These are phyloP conservation scores for Penicillium diatomitis DNA, from an alignment of 495 filamentous ascomycete genomes.

Conservation along the genomic window DNA sequence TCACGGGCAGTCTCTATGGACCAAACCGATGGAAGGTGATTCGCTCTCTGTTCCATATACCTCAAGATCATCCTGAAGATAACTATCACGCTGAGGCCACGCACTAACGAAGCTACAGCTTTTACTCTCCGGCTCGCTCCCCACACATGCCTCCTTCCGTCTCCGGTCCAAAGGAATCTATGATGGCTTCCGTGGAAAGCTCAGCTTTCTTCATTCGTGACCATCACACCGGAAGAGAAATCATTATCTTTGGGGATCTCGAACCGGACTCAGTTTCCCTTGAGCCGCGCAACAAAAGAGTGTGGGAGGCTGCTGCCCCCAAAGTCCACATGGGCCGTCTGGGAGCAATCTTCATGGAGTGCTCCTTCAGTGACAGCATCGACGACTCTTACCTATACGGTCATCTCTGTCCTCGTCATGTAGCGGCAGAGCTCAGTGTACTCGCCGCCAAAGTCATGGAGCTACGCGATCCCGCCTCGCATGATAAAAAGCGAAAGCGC, in stretches of 20 bases:
- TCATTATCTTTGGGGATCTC: slow-evolving; percentile 91
- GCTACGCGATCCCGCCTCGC: slow-evolving; percentile 4
- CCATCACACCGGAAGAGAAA: slow-evolving; percentile 54
- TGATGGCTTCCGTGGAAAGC: slow-evolving; percentile 55
- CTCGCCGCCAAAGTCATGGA: slow-evolving; percentile 57
- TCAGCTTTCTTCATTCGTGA: slow-evolving; percentile 88
- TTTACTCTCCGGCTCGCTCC: slow-evolving; percentile 25
- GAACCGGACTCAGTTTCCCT: slow-evolving; percentile 83
- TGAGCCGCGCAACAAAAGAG: slow-evolving; percentile 62
- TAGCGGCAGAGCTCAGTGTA: slow-evolving; percentile 63
- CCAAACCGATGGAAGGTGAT: slow-evolving; percentile 23
- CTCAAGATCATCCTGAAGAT: background rate
- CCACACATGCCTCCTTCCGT: slow-evolving; percentile 11
- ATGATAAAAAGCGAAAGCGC: slow-evolving; percentile 27
- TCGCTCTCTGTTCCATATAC: too few relatives aligned
- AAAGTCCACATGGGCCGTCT: slow-evolving; percentile 64
- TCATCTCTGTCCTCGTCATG: slow-evolving; percentile 73
- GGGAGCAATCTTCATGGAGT: slow-evolving; percentile 85
- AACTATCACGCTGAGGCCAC: background rate
- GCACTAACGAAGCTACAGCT: slow-evolving; percentile 6
- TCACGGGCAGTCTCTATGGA: slow-evolving; percentile 25
- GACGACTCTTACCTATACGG: slow-evolving; percentile 72
- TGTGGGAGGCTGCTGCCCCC: slow-evolving; percentile 80
- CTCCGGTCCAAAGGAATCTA: slow-evolving; percentile 14
- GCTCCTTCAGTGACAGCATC: slow-evolving; percentile 74